Evolutionary conservation across 805 yeast species (phyloP).

Genomic region (Ogataea degrootiae): DNA sequence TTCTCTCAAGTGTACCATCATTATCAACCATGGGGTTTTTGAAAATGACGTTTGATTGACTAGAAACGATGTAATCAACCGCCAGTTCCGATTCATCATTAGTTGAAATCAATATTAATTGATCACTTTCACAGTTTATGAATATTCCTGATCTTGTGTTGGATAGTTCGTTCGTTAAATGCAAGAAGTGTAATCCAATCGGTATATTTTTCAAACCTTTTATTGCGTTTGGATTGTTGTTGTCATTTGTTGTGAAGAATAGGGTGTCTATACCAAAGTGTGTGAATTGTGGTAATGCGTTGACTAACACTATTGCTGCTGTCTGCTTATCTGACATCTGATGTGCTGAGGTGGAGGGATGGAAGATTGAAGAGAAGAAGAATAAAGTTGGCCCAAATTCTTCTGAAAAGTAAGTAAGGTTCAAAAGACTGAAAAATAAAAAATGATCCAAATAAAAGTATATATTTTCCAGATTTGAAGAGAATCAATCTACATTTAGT

Average conservation of each 20-base stretch:
- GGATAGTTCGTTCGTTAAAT: slow-evolving; percentile 36
- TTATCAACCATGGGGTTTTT: neutral
- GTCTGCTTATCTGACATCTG: neutral
- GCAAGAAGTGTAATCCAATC: slow-evolving; percentile 50
- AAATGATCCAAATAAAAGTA: too few species aligned
- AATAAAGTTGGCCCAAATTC: too few species aligned
- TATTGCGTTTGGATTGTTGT: slow-evolving; percentile 4
- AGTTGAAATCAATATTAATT: slow-evolving; percentile 7
- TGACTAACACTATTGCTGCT: neutral
- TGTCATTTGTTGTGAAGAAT: slow-evolving; percentile 11
- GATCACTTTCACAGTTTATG: slow-evolving; percentile 25
- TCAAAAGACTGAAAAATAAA: too few species aligned
- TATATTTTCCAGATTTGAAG: too few species aligned
- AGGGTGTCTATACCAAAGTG: slow-evolving; percentile 23
- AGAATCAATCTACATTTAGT: neutral
- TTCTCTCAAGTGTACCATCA: neutral
- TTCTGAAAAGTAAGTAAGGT: too few species aligned
- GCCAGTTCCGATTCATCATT: slow-evolving; percentile 27
- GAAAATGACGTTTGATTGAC: slow-evolving; percentile 1
- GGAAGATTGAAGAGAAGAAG: too few species aligned
- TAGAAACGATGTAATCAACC: neutral
- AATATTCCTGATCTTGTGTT: slow-evolving; percentile 39
- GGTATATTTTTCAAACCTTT: slow-evolving; percentile 50
- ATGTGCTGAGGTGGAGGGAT: too few species aligned
- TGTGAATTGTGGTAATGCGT: slow-evolving; percentile 9